These are phyloP conservation scores for Daedaleopsis sinensis DNA, from an alignment of 768 basidiomycete species.

Conservation along the genomic window DNA sequence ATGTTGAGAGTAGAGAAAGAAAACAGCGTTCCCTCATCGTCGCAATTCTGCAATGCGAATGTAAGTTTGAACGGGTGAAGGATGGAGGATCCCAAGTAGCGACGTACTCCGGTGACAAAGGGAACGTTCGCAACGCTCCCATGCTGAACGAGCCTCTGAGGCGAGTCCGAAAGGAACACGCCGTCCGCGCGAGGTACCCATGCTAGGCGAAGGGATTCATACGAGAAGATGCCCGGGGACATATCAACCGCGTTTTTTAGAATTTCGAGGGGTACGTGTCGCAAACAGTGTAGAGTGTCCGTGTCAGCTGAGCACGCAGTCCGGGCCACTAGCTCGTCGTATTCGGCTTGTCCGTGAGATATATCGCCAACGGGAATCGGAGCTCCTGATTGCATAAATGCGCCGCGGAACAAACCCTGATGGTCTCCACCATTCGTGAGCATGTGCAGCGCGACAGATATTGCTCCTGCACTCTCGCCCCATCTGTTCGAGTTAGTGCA, in stretches of 20 bases:
- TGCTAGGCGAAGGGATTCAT: conserved; percentile 46
- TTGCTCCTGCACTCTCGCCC: conserved; percentile 44
- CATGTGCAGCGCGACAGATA: conserved; percentile 33
- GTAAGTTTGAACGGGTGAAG: neutral
- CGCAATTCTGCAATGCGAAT: neutral
- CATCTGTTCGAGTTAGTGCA: conserved; percentile 22
- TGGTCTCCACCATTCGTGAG: conserved; percentile 23
- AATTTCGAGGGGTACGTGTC: conserved; percentile 34
- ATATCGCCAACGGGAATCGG: conserved; percentile 1
- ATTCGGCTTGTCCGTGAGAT: conserved; percentile 21
- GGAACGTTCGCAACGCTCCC: conserved; percentile 20
- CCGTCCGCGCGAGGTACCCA: conserved; percentile 32
- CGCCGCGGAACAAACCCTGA: conserved; percentile 27
- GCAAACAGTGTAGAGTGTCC: conserved; percentile 46
- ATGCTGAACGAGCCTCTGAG: conserved; percentile 11
- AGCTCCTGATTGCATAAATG: conserved; percentile 40
- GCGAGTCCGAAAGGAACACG: conserved; percentile 18
- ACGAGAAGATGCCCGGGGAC: conserved; percentile 35
- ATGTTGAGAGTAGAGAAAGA: conserved; percentile 11
- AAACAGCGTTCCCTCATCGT: conserved; percentile 25
- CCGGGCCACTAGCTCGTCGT: conserved; percentile 42
- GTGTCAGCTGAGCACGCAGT: conserved; percentile 36
- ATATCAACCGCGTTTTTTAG: conserved; percentile 36
- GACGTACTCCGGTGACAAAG: conserved; percentile 18
- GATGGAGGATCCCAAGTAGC: neutral